Evolutionary conservation across 495 filamentous ascomycete species (phyloP), one percentile per base, ranked within the genome.

Genomic region (Letharia columbiana): DNA sequence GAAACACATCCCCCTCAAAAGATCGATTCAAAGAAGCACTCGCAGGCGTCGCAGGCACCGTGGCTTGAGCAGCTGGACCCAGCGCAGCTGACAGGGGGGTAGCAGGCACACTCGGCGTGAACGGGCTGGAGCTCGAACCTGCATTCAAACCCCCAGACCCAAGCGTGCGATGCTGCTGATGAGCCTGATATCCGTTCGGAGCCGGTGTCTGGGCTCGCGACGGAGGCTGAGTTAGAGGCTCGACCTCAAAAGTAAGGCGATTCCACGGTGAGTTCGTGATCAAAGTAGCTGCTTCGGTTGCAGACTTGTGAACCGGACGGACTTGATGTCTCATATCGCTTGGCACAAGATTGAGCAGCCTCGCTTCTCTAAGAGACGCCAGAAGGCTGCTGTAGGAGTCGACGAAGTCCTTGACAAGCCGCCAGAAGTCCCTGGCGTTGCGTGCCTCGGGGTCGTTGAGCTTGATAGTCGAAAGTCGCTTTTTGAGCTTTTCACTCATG

Each of bases 21-120:
- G 85, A 85, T 39, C 80, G 80, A 66, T 85, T 82, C 56, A 80
- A 77, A 72, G 88, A 89, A 6, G 82, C 85, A 74, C 84, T 89
- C 63, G 85, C 86, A 40, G 90, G 88, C 0, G 89, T 91, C 40
- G 79, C 80, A 71, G 88, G 89, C 4, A 82, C 84, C 1, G 92
- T 96, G 3, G 92, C 91, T 73, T 94, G 90, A 20, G 90, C 91
- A 47, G 92, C 92, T 11, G 91, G 89, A 7, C 91, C 91, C 6
- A 96, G 82, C 18, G 91, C 91, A 20, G 91, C 91, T 70, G 89
- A 92, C 65, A 93, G 80, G 10, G 91, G 91, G 7, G 86, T 89
- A 7, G 86, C 80, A 42, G 84, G 86, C 13, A 87, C 71, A 52
- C 78, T 74, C 35, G 63, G 54, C 23, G 33, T 76, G 70, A 62